Percentiles rank a stretch among this genome's conserved stretches.
These are phyloP conservation scores for Eucalyptus cloeziana DNA, from an alignment of 345 rosid species.

Conservation along the genomic window DNA sequence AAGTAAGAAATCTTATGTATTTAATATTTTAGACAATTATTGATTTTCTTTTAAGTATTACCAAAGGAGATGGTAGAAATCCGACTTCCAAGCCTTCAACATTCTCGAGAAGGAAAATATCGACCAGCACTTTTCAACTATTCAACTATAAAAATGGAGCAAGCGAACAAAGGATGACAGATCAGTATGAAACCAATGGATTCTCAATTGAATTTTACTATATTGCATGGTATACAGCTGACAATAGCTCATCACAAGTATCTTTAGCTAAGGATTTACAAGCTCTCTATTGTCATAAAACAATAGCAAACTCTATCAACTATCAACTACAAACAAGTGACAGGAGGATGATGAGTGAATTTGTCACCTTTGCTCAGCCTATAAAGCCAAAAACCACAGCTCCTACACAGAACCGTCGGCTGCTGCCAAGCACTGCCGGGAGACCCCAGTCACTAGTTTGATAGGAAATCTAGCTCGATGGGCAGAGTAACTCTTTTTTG, in stretches of 20 bases:
- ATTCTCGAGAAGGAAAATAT: neutral
- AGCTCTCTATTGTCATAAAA: too few species aligned
- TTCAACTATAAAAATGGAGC: neutral
- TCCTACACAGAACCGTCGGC: neutral
- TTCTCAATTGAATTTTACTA: neutral
- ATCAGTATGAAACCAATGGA: neutral
- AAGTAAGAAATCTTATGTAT: neutral
- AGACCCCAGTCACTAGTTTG: neutral
- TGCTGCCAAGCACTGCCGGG: rapidly evolving
- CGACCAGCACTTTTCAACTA: rapidly evolving
- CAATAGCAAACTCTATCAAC: too few species aligned
- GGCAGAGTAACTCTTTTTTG: constrained; percentile 53
- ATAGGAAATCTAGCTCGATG: neutral
- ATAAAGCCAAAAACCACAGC: neutral
- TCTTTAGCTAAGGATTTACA: too few species aligned
- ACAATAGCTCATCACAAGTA: too few species aligned
- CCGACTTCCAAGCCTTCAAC: neutral
- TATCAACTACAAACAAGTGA: too few species aligned
- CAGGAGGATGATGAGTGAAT: neutral
- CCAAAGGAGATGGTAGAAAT: neutral
- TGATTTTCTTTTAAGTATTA: neutral
- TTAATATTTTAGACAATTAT: neutral
- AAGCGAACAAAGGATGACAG: neutral
- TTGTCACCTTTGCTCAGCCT: neutral
- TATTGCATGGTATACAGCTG: too few species aligned